Evolutionary conservation across 495 filamentous ascomycete genomes (phyloP).

Genomic region (Pseudomonodictys pantanalensis): DNA sequence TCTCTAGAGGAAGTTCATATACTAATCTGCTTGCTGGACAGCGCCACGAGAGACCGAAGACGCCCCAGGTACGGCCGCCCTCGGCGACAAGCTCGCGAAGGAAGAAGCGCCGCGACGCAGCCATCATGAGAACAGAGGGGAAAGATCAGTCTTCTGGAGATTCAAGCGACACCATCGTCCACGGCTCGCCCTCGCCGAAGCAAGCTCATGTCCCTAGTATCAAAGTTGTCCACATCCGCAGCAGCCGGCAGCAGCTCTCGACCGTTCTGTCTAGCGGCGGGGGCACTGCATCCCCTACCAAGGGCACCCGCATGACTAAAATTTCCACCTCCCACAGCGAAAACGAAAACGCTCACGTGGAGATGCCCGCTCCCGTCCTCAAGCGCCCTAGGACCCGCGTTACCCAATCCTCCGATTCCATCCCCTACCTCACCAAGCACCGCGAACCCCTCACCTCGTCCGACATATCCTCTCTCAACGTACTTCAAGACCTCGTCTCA

Average conservation of each 20-base stretch:
- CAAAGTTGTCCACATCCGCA: slow-evolving; percentile 20
- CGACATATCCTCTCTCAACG: slow-evolving; percentile 29
- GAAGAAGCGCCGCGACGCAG: slow-evolving; percentile 26
- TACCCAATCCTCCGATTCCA: slow-evolving; percentile 15
- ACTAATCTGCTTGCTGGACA: slow-evolving; percentile 19
- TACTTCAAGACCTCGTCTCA: slow-evolving; percentile 35
- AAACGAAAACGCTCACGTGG: slow-evolving; percentile 5
- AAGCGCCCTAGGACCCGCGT: slow-evolving; percentile 1
- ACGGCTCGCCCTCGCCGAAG: neutral
- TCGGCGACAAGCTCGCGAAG: slow-evolving; percentile 18
- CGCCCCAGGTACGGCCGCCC: slow-evolving; percentile 13
- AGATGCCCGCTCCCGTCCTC: neutral
- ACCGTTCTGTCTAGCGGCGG: slow-evolving; percentile 32
- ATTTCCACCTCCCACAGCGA: neutral
- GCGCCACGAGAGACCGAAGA: slow-evolving; percentile 34
- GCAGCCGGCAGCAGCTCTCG: slow-evolving; percentile 28
- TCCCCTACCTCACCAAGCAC: slow-evolving; percentile 14
- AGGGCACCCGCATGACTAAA: no score
- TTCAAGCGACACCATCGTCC: slow-evolving; percentile 25
- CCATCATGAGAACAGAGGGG: neutral
- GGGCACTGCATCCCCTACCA: neutral
- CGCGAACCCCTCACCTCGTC: slow-evolving; percentile 19
- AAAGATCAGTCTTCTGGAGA: slow-evolving; percentile 16
- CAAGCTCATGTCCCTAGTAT: neutral
- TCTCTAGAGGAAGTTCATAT: slow-evolving; percentile 33